phyloP scores from a whole-genome alignment of 2,329 filamentous ascomycete genomes.

The Xylariaceae sp. region DNA sequence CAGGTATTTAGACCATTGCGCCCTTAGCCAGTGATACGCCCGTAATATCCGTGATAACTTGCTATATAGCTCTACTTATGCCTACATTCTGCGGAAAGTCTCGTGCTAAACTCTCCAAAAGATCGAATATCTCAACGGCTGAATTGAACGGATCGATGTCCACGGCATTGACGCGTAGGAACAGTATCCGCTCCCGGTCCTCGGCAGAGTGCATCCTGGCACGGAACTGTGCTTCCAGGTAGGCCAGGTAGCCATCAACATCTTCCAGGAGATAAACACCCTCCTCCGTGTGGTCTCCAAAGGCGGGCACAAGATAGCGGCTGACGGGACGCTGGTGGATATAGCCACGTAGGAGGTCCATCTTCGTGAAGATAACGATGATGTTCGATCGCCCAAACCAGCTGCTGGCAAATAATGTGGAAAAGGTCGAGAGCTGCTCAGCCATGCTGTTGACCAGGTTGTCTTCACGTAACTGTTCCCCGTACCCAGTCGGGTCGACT shows the following conservation, averaged over 20 bases:
- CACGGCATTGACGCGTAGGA: slow-evolving; percentile 4
- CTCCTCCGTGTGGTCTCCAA: background rate
- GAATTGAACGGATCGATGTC: slow-evolving; percentile 2
- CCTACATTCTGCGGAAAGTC: too few species aligned
- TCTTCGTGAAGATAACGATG: slow-evolving; percentile 8
- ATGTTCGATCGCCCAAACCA: slow-evolving; percentile 3
- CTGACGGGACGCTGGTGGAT: background rate
- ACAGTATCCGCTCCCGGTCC: background rate
- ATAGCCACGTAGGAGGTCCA: slow-evolving; percentile 5
- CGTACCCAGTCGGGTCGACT: slow-evolving; percentile 4
- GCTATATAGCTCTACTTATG: too few species aligned
- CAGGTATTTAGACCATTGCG: too few species aligned
- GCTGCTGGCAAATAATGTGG: background rate
- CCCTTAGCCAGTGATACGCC: too few species aligned
- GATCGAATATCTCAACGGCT: slow-evolving; percentile 3
- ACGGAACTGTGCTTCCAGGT: background rate
- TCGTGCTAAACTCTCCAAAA: too few species aligned
- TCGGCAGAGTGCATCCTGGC: background rate
- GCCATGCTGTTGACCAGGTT: background rate
- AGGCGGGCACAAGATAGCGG: background rate
- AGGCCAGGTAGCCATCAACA: background rate
- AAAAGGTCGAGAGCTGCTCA: slow-evolving; percentile 1
- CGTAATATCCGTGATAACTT: too few species aligned
- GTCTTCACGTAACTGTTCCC: slow-evolving; percentile 1
- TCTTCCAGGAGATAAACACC: background rate